phyloP scores from a whole-genome alignment of 305 asterid genomes.

The Fraxinus platypoda region DNA sequence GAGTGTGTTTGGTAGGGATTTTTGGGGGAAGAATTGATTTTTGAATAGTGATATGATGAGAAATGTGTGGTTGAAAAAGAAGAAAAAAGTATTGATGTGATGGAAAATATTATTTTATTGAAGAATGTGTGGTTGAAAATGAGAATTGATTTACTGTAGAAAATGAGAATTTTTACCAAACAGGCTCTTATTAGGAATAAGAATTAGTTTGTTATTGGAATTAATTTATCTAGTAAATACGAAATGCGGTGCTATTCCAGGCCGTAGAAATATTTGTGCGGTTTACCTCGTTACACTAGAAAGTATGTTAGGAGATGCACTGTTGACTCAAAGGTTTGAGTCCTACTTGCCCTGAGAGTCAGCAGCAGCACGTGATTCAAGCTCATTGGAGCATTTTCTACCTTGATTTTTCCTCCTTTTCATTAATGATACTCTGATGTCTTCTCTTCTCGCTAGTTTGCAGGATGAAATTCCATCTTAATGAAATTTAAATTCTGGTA shows the following conservation, averaged over 20 bases:
- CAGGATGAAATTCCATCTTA: background rate
- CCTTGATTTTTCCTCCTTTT: background rate
- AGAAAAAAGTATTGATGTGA: no score
- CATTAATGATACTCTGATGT: slow-evolving; percentile 3
- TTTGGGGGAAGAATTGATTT: no score
- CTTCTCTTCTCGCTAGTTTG: background rate
- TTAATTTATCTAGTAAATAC: background rate
- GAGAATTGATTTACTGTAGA: no score
- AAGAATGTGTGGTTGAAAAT: no score
- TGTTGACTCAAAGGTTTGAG: background rate
- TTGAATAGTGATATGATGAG: no score
- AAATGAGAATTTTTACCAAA: no score
- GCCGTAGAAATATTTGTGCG: background rate
- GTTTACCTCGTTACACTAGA: background rate
- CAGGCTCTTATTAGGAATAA: background rate
- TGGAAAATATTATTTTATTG: no score
- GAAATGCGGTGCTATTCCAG: background rate
- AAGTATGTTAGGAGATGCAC: background rate
- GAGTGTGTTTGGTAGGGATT: no score
- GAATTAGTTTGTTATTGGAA: background rate
- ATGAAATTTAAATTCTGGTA: slow-evolving; percentile 19
- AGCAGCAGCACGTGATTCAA: background rate
- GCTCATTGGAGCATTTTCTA: slow-evolving; percentile 1
- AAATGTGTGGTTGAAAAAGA: no score
- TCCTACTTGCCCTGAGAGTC: background rate